Conservation (phyloP, 345 rosid species). For the Pseudoturritis turrita region DNA sequence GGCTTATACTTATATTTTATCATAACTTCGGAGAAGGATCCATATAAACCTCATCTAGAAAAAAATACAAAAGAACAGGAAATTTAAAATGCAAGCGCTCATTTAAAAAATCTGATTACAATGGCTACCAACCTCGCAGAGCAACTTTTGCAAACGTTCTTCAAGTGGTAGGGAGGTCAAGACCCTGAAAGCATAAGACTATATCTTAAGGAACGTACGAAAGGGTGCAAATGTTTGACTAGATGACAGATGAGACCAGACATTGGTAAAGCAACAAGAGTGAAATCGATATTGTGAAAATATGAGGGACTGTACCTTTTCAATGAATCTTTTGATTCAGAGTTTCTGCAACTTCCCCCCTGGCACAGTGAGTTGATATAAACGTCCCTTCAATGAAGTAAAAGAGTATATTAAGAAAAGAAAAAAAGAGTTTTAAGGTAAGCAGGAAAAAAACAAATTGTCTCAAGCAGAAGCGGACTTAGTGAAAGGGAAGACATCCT, state of each 20-base stretch:
- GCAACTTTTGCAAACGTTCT: conserved; percentile 65
- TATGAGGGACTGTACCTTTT: conserved; percentile 43
- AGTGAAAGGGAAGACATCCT: conserved; percentile 21
- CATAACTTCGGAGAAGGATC: background rate
- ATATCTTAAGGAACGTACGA: background rate
- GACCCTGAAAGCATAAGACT: conserved; percentile 45
- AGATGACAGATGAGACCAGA: background rate
- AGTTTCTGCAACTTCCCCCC: conserved; percentile 36
- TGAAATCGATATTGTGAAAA: background rate
- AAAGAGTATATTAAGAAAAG: background rate
- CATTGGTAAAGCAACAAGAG: background rate
- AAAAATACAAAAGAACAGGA: background rate
- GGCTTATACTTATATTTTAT: background rate
- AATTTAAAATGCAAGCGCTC: background rate
- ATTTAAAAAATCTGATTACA: background rate
- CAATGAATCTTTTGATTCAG: conserved; percentile 35
- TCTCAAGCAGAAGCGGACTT: background rate
- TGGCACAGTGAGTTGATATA: conserved; percentile 70
- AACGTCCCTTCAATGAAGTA: conserved; percentile 46
- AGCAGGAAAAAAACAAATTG: background rate
- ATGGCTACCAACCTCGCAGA: conserved; percentile 59
- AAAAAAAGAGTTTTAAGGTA: background rate
- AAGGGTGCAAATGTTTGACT: conserved; percentile 1
- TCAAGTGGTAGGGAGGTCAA: conserved; percentile 58
- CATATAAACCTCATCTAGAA: background rate